A percentile compares a stretch with the other conserved stretches of the same genome.
phyloP scores from a whole-genome alignment of 2,329 filamentous ascomycete species.

The Penicillium hordei region DNA sequence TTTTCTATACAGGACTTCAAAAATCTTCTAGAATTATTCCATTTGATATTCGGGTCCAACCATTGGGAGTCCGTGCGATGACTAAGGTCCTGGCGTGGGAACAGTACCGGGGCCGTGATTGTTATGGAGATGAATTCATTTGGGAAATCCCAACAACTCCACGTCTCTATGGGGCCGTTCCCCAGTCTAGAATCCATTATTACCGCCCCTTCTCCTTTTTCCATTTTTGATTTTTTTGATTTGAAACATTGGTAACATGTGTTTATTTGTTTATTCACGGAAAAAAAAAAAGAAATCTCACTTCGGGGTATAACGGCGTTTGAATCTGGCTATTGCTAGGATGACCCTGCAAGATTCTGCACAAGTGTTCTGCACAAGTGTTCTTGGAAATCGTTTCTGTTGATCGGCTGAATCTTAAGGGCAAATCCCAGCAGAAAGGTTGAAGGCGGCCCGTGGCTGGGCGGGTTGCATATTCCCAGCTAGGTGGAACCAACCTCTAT shows the following conservation, averaged over 20 bases:
- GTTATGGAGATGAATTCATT: neutral
- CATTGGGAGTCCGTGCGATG: neutral
- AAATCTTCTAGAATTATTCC: neutral
- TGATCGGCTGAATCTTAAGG: neutral
- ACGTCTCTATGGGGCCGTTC: constrained; percentile 16
- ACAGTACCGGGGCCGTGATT: neutral
- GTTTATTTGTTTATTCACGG: no score
- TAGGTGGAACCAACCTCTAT: constrained; percentile 29
- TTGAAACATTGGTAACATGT: neutral
- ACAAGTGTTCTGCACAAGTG: neutral
- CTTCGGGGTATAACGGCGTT: neutral
- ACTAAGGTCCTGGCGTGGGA: neutral
- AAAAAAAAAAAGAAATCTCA: neutral
- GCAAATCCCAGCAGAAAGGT: constrained; percentile 17
- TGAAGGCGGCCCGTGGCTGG: constrained; percentile 21
- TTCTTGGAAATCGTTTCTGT: neutral
- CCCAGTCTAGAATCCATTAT: constrained; percentile 8
- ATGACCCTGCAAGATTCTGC: neutral
- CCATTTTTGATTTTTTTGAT: no score
- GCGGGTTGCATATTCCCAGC: constrained; percentile 29
- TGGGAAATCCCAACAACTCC: constrained; percentile 14
- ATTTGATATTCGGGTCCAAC: neutral
- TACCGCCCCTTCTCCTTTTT: neutral
- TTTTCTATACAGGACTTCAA: neutral
- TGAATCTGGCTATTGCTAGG: neutral